Percentiles rank a stretch among this genome's conserved stretches.
phyloP scores from a whole-genome alignment of 129 eudicot species.

The Lonicera japonica region DNA sequence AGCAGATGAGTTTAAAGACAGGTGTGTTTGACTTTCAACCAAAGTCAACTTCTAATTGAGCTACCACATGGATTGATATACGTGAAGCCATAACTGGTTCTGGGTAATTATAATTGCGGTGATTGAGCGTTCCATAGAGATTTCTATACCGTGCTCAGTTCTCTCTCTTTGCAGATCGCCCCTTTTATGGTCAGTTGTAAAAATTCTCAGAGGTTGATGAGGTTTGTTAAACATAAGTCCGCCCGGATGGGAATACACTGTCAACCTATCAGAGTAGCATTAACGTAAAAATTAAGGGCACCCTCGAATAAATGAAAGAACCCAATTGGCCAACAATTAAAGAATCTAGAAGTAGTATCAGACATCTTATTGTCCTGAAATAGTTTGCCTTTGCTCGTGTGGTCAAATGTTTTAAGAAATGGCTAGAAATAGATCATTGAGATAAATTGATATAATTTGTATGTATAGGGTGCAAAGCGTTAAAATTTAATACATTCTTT shows the following conservation, averaged over 20 bases:
- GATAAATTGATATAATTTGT: too few relatives aligned
- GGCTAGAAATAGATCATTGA: too few relatives aligned
- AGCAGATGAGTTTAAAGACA: slow-evolving; percentile 33
- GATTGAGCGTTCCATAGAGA: slow-evolving; percentile 31
- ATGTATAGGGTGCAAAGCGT: too few relatives aligned
- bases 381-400: slow-evolving; percentile 44
- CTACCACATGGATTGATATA: slow-evolving; percentile 34
- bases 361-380: slow-evolving; percentile 29
- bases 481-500: too few relatives aligned
- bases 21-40: slow-evolving; percentile 38
- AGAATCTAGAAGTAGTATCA: slow-evolving; percentile 16
- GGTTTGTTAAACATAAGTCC: slow-evolving; percentile 19
- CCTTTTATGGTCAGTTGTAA: slow-evolving; percentile 21
- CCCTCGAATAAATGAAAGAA: neutral
- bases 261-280: slow-evolving; percentile 20
- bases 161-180: too few relatives aligned
- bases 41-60: slow-evolving; percentile 43
- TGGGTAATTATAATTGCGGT: slow-evolving; percentile 30
- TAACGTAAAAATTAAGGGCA: slow-evolving; percentile 2
- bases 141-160: slow-evolving; percentile 20
- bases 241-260: slow-evolving; percentile 14
- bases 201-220: slow-evolving; percentile 23
- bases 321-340: neutral
- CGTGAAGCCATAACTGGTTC: slow-evolving; percentile 38
- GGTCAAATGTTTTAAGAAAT: too few relatives aligned